phyloP scores from a whole-genome alignment of 202 grass and related monocot genomes.

The Carex arenaria region DNA sequence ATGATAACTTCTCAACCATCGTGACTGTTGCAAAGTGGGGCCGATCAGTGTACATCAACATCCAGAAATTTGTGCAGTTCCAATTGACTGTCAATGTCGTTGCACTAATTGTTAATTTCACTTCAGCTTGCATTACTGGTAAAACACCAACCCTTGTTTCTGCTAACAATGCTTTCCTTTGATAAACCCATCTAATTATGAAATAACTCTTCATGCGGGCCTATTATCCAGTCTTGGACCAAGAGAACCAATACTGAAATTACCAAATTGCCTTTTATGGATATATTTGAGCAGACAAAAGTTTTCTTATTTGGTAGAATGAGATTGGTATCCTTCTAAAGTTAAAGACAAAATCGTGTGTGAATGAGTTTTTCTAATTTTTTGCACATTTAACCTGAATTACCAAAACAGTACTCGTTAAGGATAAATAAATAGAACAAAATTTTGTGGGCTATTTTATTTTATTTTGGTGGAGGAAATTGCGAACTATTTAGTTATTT shows the following conservation, averaged over 20 bases:
- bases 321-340: neutral
- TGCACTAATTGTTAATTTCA: conserved; percentile 87
- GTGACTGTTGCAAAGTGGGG: conserved; percentile 97
- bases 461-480: neutral
- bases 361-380: neutral
- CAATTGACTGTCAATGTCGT: conserved; percentile 97
- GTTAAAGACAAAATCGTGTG: neutral
- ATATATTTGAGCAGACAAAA: neutral
- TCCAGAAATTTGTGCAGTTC: conserved; percentile 99
- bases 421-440: neutral
- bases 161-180: neutral
- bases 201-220: neutral
- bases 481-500: neutral
- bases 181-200: neutral
- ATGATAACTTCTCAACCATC: conserved; percentile 97
- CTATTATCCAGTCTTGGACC: neutral
- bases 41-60: conserved; percentile 94
- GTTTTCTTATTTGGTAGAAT: neutral
- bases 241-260: neutral
- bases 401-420: neutral
- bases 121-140: conserved; percentile 94
- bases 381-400: neutral
- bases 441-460: neutral
- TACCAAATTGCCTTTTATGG: neutral
- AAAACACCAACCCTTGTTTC: conserved; percentile 14